A percentile compares a stretch with the other conserved stretches of the same genome.
These are phyloP conservation scores for Salix purpurea DNA, from an alignment of 345 rosid species.

Conservation along the genomic window DNA sequence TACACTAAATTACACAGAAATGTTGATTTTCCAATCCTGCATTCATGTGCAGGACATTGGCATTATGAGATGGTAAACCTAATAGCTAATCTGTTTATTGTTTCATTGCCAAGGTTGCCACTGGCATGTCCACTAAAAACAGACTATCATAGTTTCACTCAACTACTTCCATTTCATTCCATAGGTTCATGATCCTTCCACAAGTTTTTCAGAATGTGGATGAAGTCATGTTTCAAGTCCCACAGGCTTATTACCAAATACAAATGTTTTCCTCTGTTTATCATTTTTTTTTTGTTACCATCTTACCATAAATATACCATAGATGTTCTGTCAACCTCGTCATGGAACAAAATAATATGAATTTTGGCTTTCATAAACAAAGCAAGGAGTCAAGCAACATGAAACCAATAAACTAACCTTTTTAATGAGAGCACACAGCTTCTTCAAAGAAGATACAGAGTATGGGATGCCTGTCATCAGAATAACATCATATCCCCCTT, in stretches of 20 bases:
- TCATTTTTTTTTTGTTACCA: background rate
- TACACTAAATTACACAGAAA: background rate
- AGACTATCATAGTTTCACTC: background rate
- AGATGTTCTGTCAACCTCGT: background rate
- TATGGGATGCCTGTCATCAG: slow-evolving; percentile 85
- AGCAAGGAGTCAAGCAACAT: background rate
- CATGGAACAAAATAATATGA: background rate
- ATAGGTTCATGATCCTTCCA: background rate
- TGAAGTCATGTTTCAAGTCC: background rate
- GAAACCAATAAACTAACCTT: slow-evolving; percentile 56
- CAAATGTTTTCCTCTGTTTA: background rate
- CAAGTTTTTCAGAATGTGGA: background rate
- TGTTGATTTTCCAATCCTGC: background rate
- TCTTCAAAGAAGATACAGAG: slow-evolving; percentile 69
- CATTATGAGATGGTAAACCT: background rate
- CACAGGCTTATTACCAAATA: background rate
- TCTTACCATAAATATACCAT: background rate
- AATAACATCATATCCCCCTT: slow-evolving; percentile 90
- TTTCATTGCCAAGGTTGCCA: background rate
- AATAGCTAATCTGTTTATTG: background rate
- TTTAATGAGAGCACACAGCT: slow-evolving; percentile 72
- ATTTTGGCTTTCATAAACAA: background rate
- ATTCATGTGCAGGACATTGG: background rate
- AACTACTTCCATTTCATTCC: background rate
- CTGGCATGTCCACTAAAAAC: background rate